These are phyloP conservation scores for Aspergillus affinis DNA, from an alignment of 495 filamentous ascomycete genomes.

Conservation along the genomic window DNA sequence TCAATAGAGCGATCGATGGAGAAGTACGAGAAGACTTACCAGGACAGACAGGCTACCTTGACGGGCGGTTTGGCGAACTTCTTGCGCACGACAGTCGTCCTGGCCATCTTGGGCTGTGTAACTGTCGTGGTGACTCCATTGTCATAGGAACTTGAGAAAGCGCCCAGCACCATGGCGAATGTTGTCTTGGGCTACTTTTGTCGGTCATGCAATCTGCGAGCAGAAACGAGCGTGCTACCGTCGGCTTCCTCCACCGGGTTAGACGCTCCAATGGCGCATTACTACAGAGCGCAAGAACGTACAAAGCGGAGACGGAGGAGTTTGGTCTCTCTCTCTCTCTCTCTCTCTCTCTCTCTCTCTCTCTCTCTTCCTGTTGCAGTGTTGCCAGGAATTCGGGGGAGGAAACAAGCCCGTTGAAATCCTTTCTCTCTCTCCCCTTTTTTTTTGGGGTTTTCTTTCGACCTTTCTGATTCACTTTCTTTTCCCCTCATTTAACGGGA, in stretches of 20 bases:
- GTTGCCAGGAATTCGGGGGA: neutral
- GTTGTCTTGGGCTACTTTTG: neutral
- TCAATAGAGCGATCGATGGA: no score
- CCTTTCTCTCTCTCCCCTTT: no score
- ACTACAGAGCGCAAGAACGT: conserved; percentile 12
- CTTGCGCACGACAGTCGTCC: conserved; percentile 37
- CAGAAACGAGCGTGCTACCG: conserved; percentile 16
- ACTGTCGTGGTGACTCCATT: conserved; percentile 17
- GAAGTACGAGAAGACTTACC: conserved; percentile 46
- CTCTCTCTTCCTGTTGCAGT: neutral
- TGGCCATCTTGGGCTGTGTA: conserved; percentile 23
- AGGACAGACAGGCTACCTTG: conserved; percentile 62
- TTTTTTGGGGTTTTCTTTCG: no score
- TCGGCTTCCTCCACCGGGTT: conserved; percentile 10
- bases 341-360: neutral
- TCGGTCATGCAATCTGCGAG: neutral
- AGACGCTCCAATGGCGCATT: conserved; percentile 14
- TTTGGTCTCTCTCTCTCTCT: no score
- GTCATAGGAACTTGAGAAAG: conserved; percentile 13
- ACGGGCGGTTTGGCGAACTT: conserved; percentile 59
- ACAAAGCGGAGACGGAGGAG: neutral
- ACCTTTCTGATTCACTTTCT: no score
- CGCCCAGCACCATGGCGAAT: conserved; percentile 23
- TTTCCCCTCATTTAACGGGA: neutral
- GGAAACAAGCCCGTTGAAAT: neutral